A percentile compares a stretch with the other conserved stretches of the same genome.
These are phyloP conservation scores for Spergularia marina DNA, from an alignment of 148 eudicot species.

Conservation along the genomic window DNA sequence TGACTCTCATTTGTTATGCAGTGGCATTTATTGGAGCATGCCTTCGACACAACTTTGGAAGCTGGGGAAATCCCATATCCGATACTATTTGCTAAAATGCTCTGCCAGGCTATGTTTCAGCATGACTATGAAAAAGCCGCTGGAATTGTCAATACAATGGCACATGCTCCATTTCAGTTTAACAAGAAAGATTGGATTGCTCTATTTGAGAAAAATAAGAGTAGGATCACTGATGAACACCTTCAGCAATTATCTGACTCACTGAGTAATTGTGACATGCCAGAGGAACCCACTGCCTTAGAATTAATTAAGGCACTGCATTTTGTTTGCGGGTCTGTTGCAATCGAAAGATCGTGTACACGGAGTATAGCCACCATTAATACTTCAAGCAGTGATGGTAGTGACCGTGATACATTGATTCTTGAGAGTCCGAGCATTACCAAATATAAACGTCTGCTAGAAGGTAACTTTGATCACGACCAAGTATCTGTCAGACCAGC, in stretches of 20 bases:
- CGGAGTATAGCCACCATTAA: neutral
- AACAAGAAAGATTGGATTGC: conserved; percentile 59
- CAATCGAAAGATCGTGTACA: neutral
- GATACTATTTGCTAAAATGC: conserved; percentile 66
- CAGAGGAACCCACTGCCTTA: conserved; percentile 49
- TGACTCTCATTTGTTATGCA: conserved; percentile 29
- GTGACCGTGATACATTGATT: neutral
- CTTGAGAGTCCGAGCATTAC: neutral
- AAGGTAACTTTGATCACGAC: conserved; percentile 18
- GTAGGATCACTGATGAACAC: conserved; percentile 41
- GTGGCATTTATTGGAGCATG: conserved; percentile 83
- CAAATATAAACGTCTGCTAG: neutral
- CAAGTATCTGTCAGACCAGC: conserved; percentile 1
- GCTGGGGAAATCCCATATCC: conserved; percentile 72
- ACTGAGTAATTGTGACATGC: conserved; percentile 27
- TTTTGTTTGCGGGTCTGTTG: conserved; percentile 34
- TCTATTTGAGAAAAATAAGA: conserved; percentile 56
- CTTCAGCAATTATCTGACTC: conserved; percentile 42
- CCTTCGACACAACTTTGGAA: conserved; percentile 66
- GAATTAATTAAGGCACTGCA: conserved; percentile 55
- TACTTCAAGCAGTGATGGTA: neutral
- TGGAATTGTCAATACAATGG: conserved; percentile 49
- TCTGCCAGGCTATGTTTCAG: conserved; percentile 45
- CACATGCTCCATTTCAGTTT: conserved; percentile 74
- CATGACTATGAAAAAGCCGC: conserved; percentile 50